These are phyloP conservation scores for Solanum pimpinellifolium DNA, from an alignment of 257 asterid species.

Conservation along the genomic window DNA sequence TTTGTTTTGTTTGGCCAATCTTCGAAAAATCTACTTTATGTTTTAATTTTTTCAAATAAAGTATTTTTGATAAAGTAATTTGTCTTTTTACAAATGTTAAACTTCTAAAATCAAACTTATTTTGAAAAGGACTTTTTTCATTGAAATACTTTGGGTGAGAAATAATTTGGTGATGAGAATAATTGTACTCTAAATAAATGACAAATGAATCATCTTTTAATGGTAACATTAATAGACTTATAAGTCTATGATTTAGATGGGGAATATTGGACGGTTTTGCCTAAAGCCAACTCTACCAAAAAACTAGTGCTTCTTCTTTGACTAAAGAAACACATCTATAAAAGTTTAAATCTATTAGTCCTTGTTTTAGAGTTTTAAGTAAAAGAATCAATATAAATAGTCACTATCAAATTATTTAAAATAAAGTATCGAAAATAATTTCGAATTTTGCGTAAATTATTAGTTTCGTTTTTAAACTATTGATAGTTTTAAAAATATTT, in stretches of 20 bases:
- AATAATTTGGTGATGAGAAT: background rate
- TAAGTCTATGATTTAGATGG: background rate
- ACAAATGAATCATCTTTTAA: background rate
- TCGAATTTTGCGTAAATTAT: too few species aligned
- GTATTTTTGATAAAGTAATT: background rate
- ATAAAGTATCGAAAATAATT: too few species aligned
- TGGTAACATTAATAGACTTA: background rate
- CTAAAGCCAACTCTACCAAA: background rate
- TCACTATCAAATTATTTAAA: background rate
- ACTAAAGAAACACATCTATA: background rate
- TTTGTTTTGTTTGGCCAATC: background rate
- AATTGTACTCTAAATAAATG: background rate
- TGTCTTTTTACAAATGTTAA: background rate
- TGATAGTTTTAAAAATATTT: too few species aligned
- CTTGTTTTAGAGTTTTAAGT: background rate
- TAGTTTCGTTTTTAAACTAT: too few species aligned
- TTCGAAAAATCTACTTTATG: background rate
- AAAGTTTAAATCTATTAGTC: background rate
- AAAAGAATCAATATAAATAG: background rate
- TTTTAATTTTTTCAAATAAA: background rate
- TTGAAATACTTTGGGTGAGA: background rate
- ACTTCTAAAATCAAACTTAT: background rate
- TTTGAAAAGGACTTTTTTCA: too few species aligned
- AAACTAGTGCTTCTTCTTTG: background rate
- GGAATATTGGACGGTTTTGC: background rate